These are phyloP conservation scores for Sclerotiophoma versabilis DNA, from an alignment of 2,329 filamentous ascomycete genomes.

Conservation along the genomic window DNA sequence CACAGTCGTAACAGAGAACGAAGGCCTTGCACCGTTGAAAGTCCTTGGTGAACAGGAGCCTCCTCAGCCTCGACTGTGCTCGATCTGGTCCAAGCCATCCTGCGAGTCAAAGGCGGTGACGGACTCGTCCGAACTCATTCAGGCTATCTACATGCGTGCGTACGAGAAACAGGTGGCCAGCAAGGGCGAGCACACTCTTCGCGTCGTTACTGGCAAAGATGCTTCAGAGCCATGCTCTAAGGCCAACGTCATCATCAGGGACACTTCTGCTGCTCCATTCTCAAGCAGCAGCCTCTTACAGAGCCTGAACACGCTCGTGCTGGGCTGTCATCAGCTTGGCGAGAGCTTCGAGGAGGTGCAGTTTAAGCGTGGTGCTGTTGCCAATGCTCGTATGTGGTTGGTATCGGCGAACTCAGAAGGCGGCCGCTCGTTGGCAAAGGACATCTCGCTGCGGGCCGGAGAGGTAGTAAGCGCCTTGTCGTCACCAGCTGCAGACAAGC, in stretches of 20 bases:
- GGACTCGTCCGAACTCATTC: slow-evolving; percentile 39
- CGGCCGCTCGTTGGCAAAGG: slow-evolving; percentile 46
- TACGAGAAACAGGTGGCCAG: slow-evolving; percentile 47
- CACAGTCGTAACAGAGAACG: slow-evolving; percentile 45
- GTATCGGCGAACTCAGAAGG: slow-evolving; percentile 42
- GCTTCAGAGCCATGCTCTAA: slow-evolving; percentile 32
- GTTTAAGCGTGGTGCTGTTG: slow-evolving; percentile 46
- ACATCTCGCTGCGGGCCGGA: slow-evolving; percentile 43
- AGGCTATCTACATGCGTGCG: slow-evolving; percentile 43
- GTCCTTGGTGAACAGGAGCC: slow-evolving; percentile 35
- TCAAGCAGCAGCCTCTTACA: slow-evolving; percentile 35
- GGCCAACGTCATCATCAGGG: slow-evolving; percentile 42
- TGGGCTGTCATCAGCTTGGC: slow-evolving; percentile 46
- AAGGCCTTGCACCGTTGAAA: slow-evolving; percentile 38
- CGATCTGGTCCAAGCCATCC: slow-evolving; percentile 45
- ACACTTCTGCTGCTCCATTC: slow-evolving; percentile 26
- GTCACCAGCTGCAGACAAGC: slow-evolving; percentile 20
- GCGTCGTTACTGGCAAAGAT: slow-evolving; percentile 37
- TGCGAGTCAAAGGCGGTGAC: slow-evolving; percentile 29
- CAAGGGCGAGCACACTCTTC: slow-evolving; percentile 41
- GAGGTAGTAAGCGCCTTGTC: slow-evolving; percentile 40
- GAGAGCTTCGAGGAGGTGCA: slow-evolving; percentile 48
- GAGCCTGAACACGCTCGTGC: slow-evolving; percentile 40
- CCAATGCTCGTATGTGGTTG: slow-evolving; percentile 40
- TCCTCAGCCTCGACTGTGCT: slow-evolving; percentile 42